These are phyloP conservation scores for Populus nigra DNA, from an alignment of 345 rosid species.

Conservation along the genomic window DNA sequence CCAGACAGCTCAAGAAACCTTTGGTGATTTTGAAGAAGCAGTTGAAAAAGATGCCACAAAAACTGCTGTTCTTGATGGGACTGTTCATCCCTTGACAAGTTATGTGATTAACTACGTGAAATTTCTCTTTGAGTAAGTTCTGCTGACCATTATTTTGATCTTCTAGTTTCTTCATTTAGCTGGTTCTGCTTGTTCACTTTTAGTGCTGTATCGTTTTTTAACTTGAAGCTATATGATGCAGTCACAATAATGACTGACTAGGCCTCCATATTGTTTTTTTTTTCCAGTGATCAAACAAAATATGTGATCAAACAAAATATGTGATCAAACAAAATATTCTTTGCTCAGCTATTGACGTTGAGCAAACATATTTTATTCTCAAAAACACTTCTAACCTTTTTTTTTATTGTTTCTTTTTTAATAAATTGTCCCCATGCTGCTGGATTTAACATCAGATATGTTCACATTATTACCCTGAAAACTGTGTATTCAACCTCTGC, in stretches of 20 bases:
- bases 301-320: no score
- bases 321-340: not conserved
- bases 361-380: not conserved
- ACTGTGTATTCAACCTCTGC: conserved; percentile 16
- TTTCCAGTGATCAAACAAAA: not conserved
- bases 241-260: not conserved
- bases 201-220: not conserved
- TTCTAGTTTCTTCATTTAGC: not conserved
- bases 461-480: conserved; percentile 8
- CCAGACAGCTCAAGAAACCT: conserved; percentile 90
- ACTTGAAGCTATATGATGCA: not conserved
- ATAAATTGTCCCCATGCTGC: not conserved
- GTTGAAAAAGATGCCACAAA: conserved; percentile 98
- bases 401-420: not conserved
- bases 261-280: not conserved
- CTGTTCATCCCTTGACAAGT: conserved; percentile 97
- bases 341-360: not conserved
- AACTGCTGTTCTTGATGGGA: conserved; percentile 88
- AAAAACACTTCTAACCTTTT: not conserved
- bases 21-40: conserved; percentile 97
- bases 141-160: conserved; percentile 3
- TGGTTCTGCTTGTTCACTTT: not conserved
- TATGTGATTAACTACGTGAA: conserved; percentile 96
- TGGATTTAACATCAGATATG: not conserved
- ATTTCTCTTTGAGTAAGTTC: conserved; percentile 93